phyloP scores from a whole-genome alignment of 1,139 yeast genomes.

The Suhomyces wounanorum region DNA sequence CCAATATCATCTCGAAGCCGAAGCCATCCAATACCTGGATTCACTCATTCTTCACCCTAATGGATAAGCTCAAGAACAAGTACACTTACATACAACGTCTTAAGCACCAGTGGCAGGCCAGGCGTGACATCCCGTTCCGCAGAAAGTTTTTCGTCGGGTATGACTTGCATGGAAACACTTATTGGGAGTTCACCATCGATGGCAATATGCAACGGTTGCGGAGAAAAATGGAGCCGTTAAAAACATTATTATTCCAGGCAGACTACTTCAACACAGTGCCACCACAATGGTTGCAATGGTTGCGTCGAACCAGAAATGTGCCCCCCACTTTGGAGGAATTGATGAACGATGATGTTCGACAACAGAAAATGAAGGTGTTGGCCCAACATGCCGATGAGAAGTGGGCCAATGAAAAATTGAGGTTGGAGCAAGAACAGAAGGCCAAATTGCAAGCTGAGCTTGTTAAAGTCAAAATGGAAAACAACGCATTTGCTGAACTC shows the following conservation, averaged over 20 bases:
- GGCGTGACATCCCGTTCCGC: constrained; percentile 67
- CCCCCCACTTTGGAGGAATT: constrained; percentile 69
- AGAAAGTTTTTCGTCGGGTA: constrained; percentile 63
- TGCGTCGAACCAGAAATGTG: constrained; percentile 59
- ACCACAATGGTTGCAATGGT: constrained; percentile 85
- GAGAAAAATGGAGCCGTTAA: constrained; percentile 51
- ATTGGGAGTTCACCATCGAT: constrained; percentile 73
- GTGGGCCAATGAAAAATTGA: constrained; percentile 49
- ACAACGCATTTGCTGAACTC: constrained; percentile 17
- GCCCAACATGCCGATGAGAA: constrained; percentile 63
- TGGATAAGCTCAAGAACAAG: constrained; percentile 32
- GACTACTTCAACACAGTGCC: constrained; percentile 55
- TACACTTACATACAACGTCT: constrained; percentile 47
- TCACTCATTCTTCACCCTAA: constrained; percentile 9
- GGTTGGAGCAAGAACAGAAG: constrained; percentile 37
- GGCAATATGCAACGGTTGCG: constrained; percentile 49
- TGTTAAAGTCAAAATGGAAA: constrained; percentile 29
- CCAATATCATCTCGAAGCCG: neutral
- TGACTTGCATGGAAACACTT: constrained; percentile 79
- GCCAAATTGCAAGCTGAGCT: constrained; percentile 38
- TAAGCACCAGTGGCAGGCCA: constrained; percentile 59
- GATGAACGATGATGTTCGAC: constrained; percentile 57
- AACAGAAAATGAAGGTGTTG: constrained; percentile 53
- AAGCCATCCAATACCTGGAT: neutral
- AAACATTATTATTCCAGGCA: constrained; percentile 42